Evolutionary conservation across 345 rosid species (phyloP).

Genomic region (Arabis hirsuta): DNA sequence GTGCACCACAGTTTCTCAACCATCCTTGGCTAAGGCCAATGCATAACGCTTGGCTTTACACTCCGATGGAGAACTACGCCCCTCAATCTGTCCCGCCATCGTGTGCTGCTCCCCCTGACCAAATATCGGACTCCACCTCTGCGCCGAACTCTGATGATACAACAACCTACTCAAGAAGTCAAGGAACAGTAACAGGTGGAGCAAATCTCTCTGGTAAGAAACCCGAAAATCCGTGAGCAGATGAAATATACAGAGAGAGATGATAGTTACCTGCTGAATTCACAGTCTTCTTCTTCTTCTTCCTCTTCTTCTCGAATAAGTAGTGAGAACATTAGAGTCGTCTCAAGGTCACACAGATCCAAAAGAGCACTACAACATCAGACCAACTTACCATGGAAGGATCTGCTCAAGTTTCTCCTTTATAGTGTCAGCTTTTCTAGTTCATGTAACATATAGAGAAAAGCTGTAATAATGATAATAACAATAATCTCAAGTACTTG

Average conservation of each 20-base stretch:
- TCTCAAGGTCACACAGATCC: constrained; percentile 15
- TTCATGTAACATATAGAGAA: constrained; percentile 25
- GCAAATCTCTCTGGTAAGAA: constrained; percentile 24
- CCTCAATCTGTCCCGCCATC: constrained; percentile 27
- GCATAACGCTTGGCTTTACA: constrained; percentile 21
- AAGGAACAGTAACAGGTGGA: background rate
- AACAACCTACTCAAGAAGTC: constrained; percentile 2
- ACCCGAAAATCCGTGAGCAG: constrained; percentile 25
- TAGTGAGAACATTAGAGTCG: constrained; percentile 16
- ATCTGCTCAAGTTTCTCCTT: constrained; percentile 19
- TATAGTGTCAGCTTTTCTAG: constrained; percentile 12
- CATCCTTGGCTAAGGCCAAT: constrained; percentile 35
- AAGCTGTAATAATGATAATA: background rate
- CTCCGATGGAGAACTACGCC: constrained; percentile 29
- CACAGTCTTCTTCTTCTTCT: background rate
- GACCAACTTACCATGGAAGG: constrained; percentile 20
- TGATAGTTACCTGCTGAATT: constrained; percentile 27
- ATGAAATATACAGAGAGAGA: constrained; percentile 32
- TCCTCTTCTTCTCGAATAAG: background rate
- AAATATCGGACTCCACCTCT: constrained; percentile 33
- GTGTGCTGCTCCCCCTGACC: constrained; percentile 24
- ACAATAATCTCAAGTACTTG: constrained; percentile 4
- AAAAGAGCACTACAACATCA: constrained; percentile 12
- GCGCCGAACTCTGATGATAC: constrained; percentile 29
- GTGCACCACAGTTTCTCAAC: constrained; percentile 34